Evolutionary conservation across 2,329 filamentous ascomycete species (phyloP), one percentile per base, ranked within the genome.

Genomic region (Ophiocordyceps robertsii): DNA sequence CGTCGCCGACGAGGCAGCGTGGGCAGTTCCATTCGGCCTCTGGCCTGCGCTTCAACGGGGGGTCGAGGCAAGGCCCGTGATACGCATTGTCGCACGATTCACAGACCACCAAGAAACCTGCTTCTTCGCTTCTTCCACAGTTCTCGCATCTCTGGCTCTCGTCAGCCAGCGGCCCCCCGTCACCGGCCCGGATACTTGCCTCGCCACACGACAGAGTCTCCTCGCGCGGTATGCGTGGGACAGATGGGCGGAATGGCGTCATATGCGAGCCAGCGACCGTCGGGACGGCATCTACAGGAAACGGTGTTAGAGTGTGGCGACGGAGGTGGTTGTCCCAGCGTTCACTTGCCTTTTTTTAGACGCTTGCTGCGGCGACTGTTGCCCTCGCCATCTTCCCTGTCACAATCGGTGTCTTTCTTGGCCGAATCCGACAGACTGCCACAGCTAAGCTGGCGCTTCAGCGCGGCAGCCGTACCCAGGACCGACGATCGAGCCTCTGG

Each of bases 231-330:
- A 80, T 69, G 48, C 77, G 75, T 16, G 82, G 85, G 14, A 81
- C 80, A 24, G 84, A 81, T 44, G 90, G 86, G 42, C 90, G 84
- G 56, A 94, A 88, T 55, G 90, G 77, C 47, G 86, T 92, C 88
- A 96, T 96, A 64, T 96, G 88, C 41, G 90, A 96, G 43, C 92
- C 92, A 49, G 88, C 88, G 51, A 98, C 87, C 30, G 86, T 95
- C 37, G 90, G 87, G 31, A 81, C 75, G 37, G 70, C 68, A 62
- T 78, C 75, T 57, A 48, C 39, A 46, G 44, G 38, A 11, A 11
- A 21, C 7, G 6, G 14, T 40, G 27, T 54, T 47, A 57, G 54
- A 53, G 31, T 42, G 43, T 35, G 31, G 9, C 14, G 9, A 14
- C 6, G n/a, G 3, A 29, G 14, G 16, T 12, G 43, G 42, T 29